Conservation (phyloP, 768 basidiomycete genomes). For the Rhodotorula graminis region DNA sequence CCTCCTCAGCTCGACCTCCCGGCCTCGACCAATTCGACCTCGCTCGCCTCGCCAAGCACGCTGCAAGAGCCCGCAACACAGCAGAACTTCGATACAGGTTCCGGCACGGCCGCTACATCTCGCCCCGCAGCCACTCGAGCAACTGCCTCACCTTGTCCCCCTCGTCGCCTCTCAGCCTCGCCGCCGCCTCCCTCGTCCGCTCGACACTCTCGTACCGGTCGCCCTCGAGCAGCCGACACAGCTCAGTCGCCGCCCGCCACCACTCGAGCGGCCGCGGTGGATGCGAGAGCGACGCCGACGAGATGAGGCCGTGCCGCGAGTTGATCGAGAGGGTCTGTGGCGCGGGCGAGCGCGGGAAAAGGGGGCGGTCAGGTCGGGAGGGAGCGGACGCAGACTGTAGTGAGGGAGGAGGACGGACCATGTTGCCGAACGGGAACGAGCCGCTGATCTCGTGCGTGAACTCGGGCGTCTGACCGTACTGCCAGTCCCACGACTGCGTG, state of each 20-base stretch:
- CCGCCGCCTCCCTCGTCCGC: not conserved
- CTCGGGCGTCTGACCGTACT: constrained; percentile 87
- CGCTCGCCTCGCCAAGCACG: no score
- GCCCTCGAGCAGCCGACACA: constrained; percentile 23
- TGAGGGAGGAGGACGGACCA: not conserved
- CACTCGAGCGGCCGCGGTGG: constrained; percentile 8
- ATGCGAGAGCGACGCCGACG: constrained; percentile 10
- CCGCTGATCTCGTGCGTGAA: constrained; percentile 63
- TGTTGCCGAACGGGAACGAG: constrained; percentile 41
- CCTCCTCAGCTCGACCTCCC: no score
- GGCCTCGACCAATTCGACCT: no score
- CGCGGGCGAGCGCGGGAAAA: no score
- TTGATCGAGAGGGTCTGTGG: constrained; percentile 32
- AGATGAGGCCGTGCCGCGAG: constrained; percentile 41
- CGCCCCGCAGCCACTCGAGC: constrained; percentile 31
- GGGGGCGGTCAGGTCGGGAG: not conserved
- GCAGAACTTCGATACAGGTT: not conserved
- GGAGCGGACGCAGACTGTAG: not conserved
- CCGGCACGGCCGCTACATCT: constrained; percentile 32
- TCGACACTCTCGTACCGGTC: constrained; percentile 38
- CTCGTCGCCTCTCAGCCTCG: not conserved
- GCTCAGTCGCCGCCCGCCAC: constrained; percentile 9
- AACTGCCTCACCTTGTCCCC: not conserved
- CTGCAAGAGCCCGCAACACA: no score
- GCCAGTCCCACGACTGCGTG: constrained; percentile 82